Evolutionary conservation across 345 rosid genomes (phyloP).

Genomic region (Populus davidiana): DNA sequence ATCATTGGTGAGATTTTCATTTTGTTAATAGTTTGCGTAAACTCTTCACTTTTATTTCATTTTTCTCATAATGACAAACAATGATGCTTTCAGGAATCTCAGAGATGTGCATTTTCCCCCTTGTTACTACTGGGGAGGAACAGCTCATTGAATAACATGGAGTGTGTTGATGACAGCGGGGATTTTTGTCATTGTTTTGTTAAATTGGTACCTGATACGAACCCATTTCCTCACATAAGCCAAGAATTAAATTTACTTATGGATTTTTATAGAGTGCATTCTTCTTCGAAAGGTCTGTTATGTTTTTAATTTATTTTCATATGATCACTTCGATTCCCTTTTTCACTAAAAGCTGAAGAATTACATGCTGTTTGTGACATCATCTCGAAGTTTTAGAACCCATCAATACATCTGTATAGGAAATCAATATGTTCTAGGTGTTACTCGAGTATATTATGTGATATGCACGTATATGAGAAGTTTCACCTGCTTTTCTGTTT

Average conservation of each 20-base stretch:
- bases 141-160: slow-evolving; percentile 25
- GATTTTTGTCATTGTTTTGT: slow-evolving; percentile 2
- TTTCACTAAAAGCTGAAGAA: not conserved
- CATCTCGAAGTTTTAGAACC: not conserved
- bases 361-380: not conserved
- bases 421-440: not conserved
- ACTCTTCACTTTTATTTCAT: not conserved
- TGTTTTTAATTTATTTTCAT: not conserved
- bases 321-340: not conserved
- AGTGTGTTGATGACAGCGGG: slow-evolving; percentile 5
- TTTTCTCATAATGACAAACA: not conserved
- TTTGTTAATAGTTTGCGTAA: not conserved
- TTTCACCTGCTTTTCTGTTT: not conserved
- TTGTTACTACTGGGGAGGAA: slow-evolving; percentile 21
- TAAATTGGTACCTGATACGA: slow-evolving; percentile 9
- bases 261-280: not conserved
- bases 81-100: slow-evolving; percentile 9
- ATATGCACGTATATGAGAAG: not conserved
- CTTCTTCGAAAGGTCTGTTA: not conserved
- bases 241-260: slow-evolving; percentile 5
- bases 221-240: slow-evolving; percentile 4
- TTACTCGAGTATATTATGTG: not conserved
- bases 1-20: not conserved
- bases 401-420: not conserved
- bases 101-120: slow-evolving; percentile 13